Evolutionary conservation across 2,329 filamentous ascomycete species (phyloP).

Genomic region (Stachybotrys echinatus): DNA sequence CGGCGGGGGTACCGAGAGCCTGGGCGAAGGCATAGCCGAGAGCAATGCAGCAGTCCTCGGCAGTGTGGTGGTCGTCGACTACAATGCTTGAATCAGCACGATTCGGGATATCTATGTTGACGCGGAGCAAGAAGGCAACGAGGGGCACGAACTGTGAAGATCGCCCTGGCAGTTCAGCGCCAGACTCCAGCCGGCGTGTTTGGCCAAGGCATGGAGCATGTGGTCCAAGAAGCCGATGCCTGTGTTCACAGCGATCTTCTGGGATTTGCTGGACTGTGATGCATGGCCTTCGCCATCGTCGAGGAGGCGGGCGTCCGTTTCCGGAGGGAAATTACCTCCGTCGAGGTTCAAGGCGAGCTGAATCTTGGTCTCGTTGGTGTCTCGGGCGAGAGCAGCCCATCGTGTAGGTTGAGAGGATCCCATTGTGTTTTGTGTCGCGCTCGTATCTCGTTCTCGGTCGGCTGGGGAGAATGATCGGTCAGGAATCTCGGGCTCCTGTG

Average conservation of each 20-base stretch:
- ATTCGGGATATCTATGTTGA: background rate
- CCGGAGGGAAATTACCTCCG: constrained; percentile 70
- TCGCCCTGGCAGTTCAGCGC: constrained; percentile 80
- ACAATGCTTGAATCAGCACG: constrained; percentile 4
- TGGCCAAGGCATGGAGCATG: constrained; percentile 95
- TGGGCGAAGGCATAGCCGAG: constrained; percentile 79
- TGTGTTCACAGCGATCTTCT: constrained; percentile 82
- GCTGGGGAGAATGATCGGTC: background rate
- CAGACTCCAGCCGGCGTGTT: constrained; percentile 93
- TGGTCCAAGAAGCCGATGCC: constrained; percentile 98
- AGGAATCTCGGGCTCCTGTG: background rate
- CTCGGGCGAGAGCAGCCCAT: constrained; percentile 73
- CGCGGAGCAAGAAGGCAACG: background rate
- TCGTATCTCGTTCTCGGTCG: too few relatives aligned
- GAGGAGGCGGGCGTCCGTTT: constrained; percentile 52
- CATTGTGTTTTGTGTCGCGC: constrained; percentile 12
- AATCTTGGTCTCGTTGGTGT: constrained; percentile 98
- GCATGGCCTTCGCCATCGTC: constrained; percentile 62
- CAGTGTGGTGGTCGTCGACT: constrained; percentile 99
- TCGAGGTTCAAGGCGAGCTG: constrained; percentile 89
- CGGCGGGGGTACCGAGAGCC: constrained; percentile 71
- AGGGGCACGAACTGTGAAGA: constrained; percentile 69
- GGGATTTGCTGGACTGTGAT: constrained; percentile 75
- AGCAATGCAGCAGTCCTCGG: constrained; percentile 91
- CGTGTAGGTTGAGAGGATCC: constrained; percentile 37